Percentiles rank a stretch among this genome's conserved stretches.
These are phyloP conservation scores for Mytilinidion resinicola DNA, from an alignment of 495 filamentous ascomycete species.

Conservation along the genomic window DNA sequence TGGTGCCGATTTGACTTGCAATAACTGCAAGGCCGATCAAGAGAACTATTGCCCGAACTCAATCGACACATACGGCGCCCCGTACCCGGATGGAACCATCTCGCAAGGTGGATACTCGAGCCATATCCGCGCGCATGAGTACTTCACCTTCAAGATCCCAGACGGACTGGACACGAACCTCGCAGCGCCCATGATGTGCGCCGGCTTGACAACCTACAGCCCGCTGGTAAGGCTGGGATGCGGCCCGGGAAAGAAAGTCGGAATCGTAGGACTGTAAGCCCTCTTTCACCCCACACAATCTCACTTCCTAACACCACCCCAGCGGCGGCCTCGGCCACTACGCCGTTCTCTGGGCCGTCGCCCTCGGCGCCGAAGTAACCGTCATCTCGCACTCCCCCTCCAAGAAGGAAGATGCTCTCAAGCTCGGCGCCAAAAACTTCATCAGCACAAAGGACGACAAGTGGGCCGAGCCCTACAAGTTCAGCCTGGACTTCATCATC, in stretches of 20 bases:
- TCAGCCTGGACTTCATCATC: conserved; percentile 68
- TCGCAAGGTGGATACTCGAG: conserved; percentile 61
- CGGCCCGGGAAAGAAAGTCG: conserved; percentile 75
- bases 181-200: conserved; percentile 86
- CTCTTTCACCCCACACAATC: neutral
- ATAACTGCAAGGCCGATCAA: conserved; percentile 62
- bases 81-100: conserved; percentile 58
- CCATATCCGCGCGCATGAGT: conserved; percentile 69
- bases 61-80: conserved; percentile 61
- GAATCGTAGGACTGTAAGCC: conserved; percentile 59
- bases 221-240: conserved; percentile 69
- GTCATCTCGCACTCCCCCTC: conserved; percentile 39
- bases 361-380: conserved; percentile 42
- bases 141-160: conserved; percentile 76
- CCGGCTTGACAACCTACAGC: conserved; percentile 73
- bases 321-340: conserved; percentile 43
- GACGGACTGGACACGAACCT: conserved; percentile 57
- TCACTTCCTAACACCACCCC: neutral
- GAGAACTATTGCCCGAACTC: conserved; percentile 73
- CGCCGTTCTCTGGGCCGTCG: conserved; percentile 37
- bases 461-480: conserved; percentile 42
- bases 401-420: conserved; percentile 40
- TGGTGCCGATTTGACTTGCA: conserved; percentile 62
- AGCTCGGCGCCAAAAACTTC: conserved; percentile 41
- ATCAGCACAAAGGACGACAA: conserved; percentile 35